phyloP scores from a whole-genome alignment of 208 protist genomes.

The Endotrypanum monterogeii region DNA sequence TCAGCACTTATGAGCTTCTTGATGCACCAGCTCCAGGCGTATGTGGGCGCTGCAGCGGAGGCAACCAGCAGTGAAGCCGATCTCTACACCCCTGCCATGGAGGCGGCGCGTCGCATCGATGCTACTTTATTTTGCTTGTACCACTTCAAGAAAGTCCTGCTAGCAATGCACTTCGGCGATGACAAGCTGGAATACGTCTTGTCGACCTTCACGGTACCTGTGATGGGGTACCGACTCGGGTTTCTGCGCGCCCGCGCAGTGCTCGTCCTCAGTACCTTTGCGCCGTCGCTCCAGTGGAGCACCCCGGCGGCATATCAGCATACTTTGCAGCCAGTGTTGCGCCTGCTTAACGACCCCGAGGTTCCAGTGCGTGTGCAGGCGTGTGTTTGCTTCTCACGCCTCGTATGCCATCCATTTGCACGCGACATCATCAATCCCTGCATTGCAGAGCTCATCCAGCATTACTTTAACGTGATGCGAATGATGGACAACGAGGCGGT shows the following conservation, averaged over 20 bases:
- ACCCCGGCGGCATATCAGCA: slow-evolving; percentile 55
- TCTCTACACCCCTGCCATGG: slow-evolving; percentile 29
- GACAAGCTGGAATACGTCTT: slow-evolving; percentile 87
- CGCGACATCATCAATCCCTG: slow-evolving; percentile 80
- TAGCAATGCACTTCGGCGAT: slow-evolving; percentile 54
- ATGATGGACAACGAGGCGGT: slow-evolving; percentile 92
- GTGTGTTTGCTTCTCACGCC: slow-evolving; percentile 78
- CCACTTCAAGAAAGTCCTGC: slow-evolving; percentile 68
- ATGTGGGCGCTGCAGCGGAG: slow-evolving; percentile 28
- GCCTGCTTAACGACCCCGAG: slow-evolving; percentile 83
- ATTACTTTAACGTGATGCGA: slow-evolving; percentile 91
- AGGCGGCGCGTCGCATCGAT: slow-evolving; percentile 72
- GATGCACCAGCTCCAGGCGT: slow-evolving; percentile 66
- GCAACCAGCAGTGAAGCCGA: slow-evolving; percentile 39
- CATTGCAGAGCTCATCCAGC: slow-evolving; percentile 87
- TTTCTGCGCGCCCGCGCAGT: slow-evolving; percentile 87
- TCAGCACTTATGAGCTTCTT: slow-evolving; percentile 74
- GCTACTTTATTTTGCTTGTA: slow-evolving; percentile 74
- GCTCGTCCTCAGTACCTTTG: slow-evolving; percentile 72
- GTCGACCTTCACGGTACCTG: slow-evolving; percentile 72
- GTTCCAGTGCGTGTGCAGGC: slow-evolving; percentile 87
- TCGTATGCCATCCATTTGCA: slow-evolving; percentile 74
- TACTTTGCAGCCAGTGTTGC: slow-evolving; percentile 62
- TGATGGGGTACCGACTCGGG: slow-evolving; percentile 59
- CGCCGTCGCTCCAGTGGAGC: slow-evolving; percentile 70